These are phyloP conservation scores for Colletotrichum sp. DNA, from an alignment of 2,329 filamentous ascomycete genomes.

Conservation along the genomic window DNA sequence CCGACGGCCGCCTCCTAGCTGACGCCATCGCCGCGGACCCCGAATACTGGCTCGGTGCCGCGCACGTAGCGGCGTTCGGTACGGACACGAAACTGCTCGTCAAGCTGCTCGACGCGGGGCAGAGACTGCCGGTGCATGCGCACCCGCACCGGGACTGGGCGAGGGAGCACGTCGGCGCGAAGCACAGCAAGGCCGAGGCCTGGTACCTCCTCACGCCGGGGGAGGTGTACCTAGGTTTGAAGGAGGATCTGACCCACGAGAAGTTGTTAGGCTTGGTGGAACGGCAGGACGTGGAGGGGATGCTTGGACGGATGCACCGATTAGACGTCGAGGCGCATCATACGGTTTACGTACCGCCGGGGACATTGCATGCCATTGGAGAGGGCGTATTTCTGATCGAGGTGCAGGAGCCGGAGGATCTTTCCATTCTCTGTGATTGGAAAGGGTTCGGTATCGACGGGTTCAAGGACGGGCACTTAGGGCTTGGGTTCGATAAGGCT, in stretches of 20 bases:
- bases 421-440: not conserved
- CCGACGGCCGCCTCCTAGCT: not conserved
- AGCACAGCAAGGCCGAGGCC: conserved; percentile 26
- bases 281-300: not conserved
- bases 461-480: not conserved
- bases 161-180: conserved; percentile 12
- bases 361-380: not conserved
- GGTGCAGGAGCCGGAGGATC: not conserved
- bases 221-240: not conserved
- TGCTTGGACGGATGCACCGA: not conserved
- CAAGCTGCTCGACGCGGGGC: conserved; percentile 25
- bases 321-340: not conserved
- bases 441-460: not conserved
- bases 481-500: not conserved
- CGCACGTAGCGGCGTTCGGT: not conserved
- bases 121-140: conserved; percentile 25
- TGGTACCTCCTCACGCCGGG: not conserved
- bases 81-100: conserved; percentile 25
- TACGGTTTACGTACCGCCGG: not conserved
- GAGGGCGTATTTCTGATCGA: not conserved
- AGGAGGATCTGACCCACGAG: not conserved
- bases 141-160: conserved; percentile 25
- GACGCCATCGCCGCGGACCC: not conserved
- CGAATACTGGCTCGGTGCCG: not conserved
- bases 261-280: not conserved